Base-by-base conservation (phyloP, 352 stramenopile species). In the Phytopythium vexans region DNA sequence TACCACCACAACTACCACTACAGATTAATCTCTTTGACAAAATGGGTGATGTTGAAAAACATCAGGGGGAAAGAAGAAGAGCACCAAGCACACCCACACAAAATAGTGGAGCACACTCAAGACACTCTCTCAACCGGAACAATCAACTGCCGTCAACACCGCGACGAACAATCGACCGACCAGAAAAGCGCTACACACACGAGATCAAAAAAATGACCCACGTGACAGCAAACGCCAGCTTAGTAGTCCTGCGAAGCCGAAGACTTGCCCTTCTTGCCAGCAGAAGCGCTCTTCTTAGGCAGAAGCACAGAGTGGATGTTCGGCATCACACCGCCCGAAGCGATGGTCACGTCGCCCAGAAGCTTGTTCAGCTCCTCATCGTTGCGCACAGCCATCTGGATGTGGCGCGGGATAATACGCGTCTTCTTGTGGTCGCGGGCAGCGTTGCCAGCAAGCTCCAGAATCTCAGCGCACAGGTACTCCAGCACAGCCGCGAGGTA, bases 281-380 rank as follows among this genome's bases (percentile, higher is more conserved):
- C 46, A 15, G 68, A 74, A 12, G 70, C 64, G 7, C 64, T 80
- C 74, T 96, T 96, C 72, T 96, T 96, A 8, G 89, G 87, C 47
- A 97, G 66, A 39, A 90, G 72, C 39, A 98, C 91, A 9, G 85
- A 86, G 72, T 98, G 94, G 64, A 98, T 98, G 77, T 98, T 98
- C 27, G 94, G 94, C 49, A 98, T 79, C 11, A 98, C 94, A 96
- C 95, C 94, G 57, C 95, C 95, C 39, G 85, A 85, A 35, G 95
- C 93, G 70, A 98, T 98, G 42, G 94, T 98, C 15, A 98, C 92
- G 52, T 86, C 75, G 55, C 93, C 92, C 3, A 98, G 70, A 41
- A 98, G 73, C 68, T 97, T 97, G 84, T 98, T 98, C 60, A 98
- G 71, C 74, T 98, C 95, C 71, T 98, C 95, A 66, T 98, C 94